A percentile compares a stretch with the other conserved stretches of the same genome.
Evolutionary conservation across 495 filamentous ascomycete species (phyloP).

Genomic region (Aspergillus mulundensis): DNA sequence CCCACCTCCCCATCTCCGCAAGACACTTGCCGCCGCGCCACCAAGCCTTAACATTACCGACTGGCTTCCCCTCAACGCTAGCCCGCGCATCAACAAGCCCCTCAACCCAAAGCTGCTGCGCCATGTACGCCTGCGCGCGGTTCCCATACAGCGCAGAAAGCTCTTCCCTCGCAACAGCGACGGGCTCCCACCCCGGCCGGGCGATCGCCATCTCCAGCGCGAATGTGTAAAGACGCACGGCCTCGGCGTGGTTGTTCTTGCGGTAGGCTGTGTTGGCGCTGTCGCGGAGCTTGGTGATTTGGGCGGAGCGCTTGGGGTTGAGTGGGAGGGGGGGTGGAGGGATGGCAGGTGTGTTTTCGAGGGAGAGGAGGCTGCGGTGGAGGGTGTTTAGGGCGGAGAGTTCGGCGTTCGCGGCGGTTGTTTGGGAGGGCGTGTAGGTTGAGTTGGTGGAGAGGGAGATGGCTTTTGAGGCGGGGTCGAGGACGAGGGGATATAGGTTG

Average conservation of each 20-base stretch:
- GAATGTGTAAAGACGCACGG: conserved; percentile 73
- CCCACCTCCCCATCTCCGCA: conserved; percentile 82
- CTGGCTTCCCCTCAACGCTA: conserved; percentile 83
- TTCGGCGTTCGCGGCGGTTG: conserved; percentile 55
- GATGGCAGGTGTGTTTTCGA: conserved; percentile 46
- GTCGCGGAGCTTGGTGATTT: conserved; percentile 88
- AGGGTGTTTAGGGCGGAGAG: conserved; percentile 67
- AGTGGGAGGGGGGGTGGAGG: conserved; percentile 78
- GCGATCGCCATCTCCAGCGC: conserved; percentile 83
- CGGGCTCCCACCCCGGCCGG: conserved; percentile 83
- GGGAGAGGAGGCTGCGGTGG: conserved; percentile 63
- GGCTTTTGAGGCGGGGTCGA: conserved; percentile 76
- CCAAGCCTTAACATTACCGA: conserved; percentile 90
- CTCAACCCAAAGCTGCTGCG: conserved; percentile 71
- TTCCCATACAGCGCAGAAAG: conserved; percentile 74
- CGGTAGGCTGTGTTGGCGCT: conserved; percentile 76
- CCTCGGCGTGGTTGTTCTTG: conserved; percentile 68
- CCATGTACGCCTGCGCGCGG: conserved; percentile 87
- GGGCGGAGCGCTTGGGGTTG: conserved; percentile 78
- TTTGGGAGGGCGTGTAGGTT: conserved; percentile 23
- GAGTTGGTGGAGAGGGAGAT: conserved; percentile 53
- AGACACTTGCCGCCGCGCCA: conserved; percentile 79
- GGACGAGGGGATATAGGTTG: conserved; percentile 71
- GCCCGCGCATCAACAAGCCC: conserved; percentile 76
- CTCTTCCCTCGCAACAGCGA: conserved; percentile 77